These are phyloP conservation scores for Zalerion maritima DNA, from an alignment of 495 filamentous ascomycete genomes.

Conservation along the genomic window DNA sequence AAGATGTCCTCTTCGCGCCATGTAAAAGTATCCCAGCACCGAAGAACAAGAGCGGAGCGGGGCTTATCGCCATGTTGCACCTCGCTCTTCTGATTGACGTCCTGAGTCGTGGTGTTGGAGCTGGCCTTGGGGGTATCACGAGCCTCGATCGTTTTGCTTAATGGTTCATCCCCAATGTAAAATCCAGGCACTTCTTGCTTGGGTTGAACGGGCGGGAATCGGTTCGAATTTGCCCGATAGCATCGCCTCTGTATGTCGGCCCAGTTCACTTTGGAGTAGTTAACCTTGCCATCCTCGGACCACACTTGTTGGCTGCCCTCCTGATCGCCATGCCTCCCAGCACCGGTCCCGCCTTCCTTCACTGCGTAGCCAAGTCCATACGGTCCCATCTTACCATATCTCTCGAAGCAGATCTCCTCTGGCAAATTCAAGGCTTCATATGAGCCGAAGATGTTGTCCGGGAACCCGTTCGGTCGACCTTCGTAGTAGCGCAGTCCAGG, in stretches of 20 bases:
- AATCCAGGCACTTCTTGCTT: slow-evolving; percentile 29
- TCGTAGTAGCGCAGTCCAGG: slow-evolving; percentile 55
- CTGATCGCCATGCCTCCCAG: slow-evolving; percentile 63
- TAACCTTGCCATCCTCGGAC: slow-evolving; percentile 49
- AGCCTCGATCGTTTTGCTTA: slow-evolving; percentile 7
- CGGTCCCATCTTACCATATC: slow-evolving; percentile 73
- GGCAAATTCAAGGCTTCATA: slow-evolving; percentile 66
- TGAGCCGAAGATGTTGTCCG: slow-evolving; percentile 66
- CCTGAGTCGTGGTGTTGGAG: slow-evolving; percentile 23
- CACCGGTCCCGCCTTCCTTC: slow-evolving; percentile 61
- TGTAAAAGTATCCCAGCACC: slow-evolving; percentile 55
- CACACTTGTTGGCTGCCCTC: slow-evolving; percentile 64
- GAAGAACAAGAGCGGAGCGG: slow-evolving; percentile 60
- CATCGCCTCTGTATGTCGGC: slow-evolving; percentile 58
- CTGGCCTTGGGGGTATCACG: slow-evolving; percentile 33
- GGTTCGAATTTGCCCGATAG: slow-evolving; percentile 48
- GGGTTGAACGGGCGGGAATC: slow-evolving; percentile 37
- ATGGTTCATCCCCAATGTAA: slow-evolving; percentile 18
- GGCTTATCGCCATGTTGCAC: slow-evolving; percentile 18
- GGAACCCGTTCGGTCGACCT: slow-evolving; percentile 67
- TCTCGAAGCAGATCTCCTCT: slow-evolving; percentile 86
- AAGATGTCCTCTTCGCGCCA: slow-evolving; percentile 57
- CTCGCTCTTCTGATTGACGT: slow-evolving; percentile 4
- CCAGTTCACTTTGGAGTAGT: slow-evolving; percentile 64
- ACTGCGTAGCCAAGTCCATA: slow-evolving; percentile 79